These are phyloP conservation scores for Terfezia boudieri DNA, from an alignment of 495 filamentous ascomycete species.

Conservation along the genomic window DNA sequence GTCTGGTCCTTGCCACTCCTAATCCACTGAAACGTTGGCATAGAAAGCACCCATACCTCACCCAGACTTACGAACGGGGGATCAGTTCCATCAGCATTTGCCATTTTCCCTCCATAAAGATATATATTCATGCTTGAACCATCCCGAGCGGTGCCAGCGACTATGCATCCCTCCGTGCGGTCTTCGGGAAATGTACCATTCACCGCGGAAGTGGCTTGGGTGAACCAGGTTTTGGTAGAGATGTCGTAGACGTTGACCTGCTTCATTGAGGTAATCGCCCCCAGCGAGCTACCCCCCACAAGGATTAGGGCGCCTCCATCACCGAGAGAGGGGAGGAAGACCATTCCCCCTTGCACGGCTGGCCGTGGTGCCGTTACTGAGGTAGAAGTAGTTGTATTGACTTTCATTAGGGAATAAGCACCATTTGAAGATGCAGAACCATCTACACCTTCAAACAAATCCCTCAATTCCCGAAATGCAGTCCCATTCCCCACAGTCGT, in stretches of 20 bases:
- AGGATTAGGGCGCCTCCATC: no score
- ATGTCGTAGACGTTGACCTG: constrained; percentile 54
- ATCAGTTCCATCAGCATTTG: constrained; percentile 36
- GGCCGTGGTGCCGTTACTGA: no score
- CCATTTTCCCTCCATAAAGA: constrained; percentile 48
- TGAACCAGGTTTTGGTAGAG: constrained; percentile 53
- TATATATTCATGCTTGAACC: constrained; percentile 52
- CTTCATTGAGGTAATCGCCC: no score
- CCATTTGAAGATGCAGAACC: no score
- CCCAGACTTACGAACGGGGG: constrained; percentile 1
- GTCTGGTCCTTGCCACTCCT: constrained; percentile 27
- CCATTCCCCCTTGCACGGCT: no score
- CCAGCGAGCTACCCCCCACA: no score
- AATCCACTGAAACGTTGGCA: constrained; percentile 55
- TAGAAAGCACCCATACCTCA: constrained; percentile 58
- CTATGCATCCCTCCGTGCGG: constrained; percentile 53
- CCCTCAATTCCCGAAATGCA: no score
- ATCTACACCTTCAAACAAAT: no score
- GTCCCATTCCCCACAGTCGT: no score
- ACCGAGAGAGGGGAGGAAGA: no score
- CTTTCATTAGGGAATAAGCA: no score
- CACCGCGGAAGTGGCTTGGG: constrained; percentile 35
- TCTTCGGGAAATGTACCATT: constrained; percentile 35
- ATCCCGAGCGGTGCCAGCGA: constrained; percentile 45
- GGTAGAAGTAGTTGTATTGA: no score